Evolutionary conservation across 1,284 basidiomycete species (phyloP).

Genomic region (Cystobasidiaceae sp.): DNA sequence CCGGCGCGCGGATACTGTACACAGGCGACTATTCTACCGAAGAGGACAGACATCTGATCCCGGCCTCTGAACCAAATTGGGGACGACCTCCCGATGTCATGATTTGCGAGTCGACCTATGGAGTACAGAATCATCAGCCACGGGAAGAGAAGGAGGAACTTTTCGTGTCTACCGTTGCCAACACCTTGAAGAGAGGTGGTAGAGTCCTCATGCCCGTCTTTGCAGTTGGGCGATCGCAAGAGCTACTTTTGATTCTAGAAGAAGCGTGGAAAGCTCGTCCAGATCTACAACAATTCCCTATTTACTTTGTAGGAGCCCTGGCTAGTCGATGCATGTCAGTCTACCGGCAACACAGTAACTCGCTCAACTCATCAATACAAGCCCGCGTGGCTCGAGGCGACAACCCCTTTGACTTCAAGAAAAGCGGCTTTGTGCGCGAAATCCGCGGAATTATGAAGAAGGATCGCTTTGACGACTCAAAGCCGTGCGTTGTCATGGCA

Average conservation of each 20-base stretch:
- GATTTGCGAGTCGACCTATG: slow-evolving; percentile 96
- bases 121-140: slow-evolving; percentile 81
- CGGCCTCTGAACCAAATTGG: slow-evolving; percentile 79
- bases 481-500: slow-evolving; percentile 89
- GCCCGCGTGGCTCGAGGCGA: slow-evolving; percentile 81
- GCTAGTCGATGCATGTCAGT: slow-evolving; percentile 97
- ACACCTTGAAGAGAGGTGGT: slow-evolving; percentile 85
- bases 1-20: slow-evolving; percentile 89
- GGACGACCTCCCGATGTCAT: slow-evolving; percentile 81
- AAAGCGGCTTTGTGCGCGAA: slow-evolving; percentile 53
- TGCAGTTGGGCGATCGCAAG: slow-evolving; percentile 91
- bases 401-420: slow-evolving; percentile 84
- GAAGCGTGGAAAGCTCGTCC: slow-evolving; percentile 98
- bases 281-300: slow-evolving; percentile 88
- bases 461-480: slow-evolving; percentile 46
- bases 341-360: slow-evolving; percentile 88
- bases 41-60: slow-evolving; percentile 94
- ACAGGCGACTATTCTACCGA: slow-evolving; percentile 98
- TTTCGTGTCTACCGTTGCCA: slow-evolving; percentile 82
- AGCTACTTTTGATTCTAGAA: slow-evolving; percentile 88
- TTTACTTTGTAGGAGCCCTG: slow-evolving; percentile 96
- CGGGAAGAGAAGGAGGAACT: slow-evolving; percentile 89
- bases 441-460: slow-evolving; percentile 49
- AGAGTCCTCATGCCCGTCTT: slow-evolving; percentile 92
- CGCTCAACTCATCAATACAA: slow-evolving; percentile 88